These are phyloP conservation scores for Grifola frondosa DNA, from an alignment of 1,284 basidiomycete genomes.

Conservation along the genomic window DNA sequence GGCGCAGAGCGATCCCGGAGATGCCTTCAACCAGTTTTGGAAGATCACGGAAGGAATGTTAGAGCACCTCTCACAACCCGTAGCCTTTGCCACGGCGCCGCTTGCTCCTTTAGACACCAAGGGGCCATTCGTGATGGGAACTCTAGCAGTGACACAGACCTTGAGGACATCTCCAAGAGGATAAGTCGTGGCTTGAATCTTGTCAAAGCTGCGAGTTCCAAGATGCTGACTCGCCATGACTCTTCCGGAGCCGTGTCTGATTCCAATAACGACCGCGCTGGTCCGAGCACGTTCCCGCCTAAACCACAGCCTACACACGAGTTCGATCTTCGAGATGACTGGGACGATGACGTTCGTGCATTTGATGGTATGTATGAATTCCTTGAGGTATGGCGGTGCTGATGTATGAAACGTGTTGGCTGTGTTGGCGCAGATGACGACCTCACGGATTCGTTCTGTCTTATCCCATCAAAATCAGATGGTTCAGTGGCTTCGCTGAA, in stretches of 20 bases:
- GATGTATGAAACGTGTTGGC: no score
- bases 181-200: slow-evolving; percentile 30
- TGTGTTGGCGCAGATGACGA: slow-evolving; percentile 43
- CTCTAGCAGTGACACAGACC: slow-evolving; percentile 62
- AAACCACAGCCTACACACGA: slow-evolving; percentile 25
- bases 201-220: slow-evolving; percentile 32
- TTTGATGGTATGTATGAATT: slow-evolving; percentile 37
- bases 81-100: slow-evolving; percentile 81
- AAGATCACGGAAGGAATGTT: slow-evolving; percentile 80
- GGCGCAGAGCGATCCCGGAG: slow-evolving; percentile 42
- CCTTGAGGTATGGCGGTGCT: no score
- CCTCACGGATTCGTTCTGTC: slow-evolving; percentile 73
- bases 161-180: slow-evolving; percentile 50
- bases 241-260: slow-evolving; percentile 26
- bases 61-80: slow-evolving; percentile 77
- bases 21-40: slow-evolving; percentile 85
- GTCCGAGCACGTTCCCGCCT: slow-evolving; percentile 30
- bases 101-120: slow-evolving; percentile 44
- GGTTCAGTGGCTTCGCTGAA: slow-evolving; percentile 49
- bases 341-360: slow-evolving; percentile 42
- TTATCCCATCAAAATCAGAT: slow-evolving; percentile 64
- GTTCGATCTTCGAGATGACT: slow-evolving; percentile 33
- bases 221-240: slow-evolving; percentile 31
- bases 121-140: slow-evolving; percentile 44
- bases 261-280: slow-evolving; percentile 19